Evolutionary conservation across 768 basidiomycete genomes (phyloP).

Genomic region (Macrolepiota fuliginosa): DNA sequence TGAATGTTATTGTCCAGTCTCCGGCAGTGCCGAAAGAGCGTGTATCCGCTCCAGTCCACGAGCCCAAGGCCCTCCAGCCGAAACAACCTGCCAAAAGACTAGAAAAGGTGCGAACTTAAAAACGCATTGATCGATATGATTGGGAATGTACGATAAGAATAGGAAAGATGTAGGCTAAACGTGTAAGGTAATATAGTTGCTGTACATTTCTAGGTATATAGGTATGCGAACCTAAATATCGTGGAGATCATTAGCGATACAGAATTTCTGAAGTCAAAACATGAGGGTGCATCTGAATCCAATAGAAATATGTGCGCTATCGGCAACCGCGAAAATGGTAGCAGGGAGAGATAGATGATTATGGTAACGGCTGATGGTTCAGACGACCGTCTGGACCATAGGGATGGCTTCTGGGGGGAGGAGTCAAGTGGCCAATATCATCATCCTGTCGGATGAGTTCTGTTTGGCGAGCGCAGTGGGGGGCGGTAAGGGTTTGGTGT

Average conservation of each 20-base stretch:
- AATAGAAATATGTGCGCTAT: background rate
- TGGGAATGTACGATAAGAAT: slow-evolving; percentile 11
- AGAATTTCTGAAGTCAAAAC: slow-evolving; percentile 5
- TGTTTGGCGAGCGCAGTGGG: slow-evolving; percentile 28
- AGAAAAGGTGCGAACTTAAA: background rate
- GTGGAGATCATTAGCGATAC: slow-evolving; percentile 6
- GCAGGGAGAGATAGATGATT: slow-evolving; percentile 9
- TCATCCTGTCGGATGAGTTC: slow-evolving; percentile 42
- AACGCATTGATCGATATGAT: background rate
- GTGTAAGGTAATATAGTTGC: slow-evolving; percentile 12
- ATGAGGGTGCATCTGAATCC: background rate
- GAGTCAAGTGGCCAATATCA: slow-evolving; percentile 25
- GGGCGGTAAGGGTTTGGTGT: slow-evolving; percentile 22
- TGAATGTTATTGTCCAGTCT: background rate
- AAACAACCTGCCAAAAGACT: background rate
- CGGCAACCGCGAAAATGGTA: slow-evolving; percentile 5
- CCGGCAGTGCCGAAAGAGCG: background rate
- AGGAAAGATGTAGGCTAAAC: slow-evolving; percentile 7
- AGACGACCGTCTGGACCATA: slow-evolving; percentile 47
- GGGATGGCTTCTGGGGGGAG: slow-evolving; percentile 32
- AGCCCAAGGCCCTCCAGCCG: background rate
- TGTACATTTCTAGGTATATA: slow-evolving; percentile 21
- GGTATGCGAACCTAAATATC: slow-evolving; percentile 3
- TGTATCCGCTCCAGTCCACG: background rate
- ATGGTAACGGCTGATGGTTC: slow-evolving; percentile 41